Evolutionary conservation across 1,284 basidiomycete genomes (phyloP), one percentile per base, ranked within the genome.

Genomic region (Ganoderma lingzhi): DNA sequence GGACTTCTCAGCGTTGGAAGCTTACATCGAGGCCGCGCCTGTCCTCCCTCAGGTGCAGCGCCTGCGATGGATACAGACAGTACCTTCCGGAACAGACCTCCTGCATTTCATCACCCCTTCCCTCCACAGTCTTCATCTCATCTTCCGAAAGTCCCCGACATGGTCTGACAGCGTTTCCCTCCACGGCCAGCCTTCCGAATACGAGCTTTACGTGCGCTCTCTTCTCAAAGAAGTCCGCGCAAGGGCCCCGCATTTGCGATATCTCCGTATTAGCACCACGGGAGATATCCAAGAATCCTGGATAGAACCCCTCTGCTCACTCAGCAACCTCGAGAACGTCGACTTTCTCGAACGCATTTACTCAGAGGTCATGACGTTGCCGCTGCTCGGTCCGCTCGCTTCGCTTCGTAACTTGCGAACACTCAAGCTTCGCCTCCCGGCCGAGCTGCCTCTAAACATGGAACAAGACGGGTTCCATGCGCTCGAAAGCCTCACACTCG

Each of bases 91-190:
- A 19, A 59, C 39, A 23, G 68, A 70, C n/a, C 59, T 73, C 5
- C 42, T 69, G 2, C 58, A 63, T 4, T 5, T 71, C 55, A 28
- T 70, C 3, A 32, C 70, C 14, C 45, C 68, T 2, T 66, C 68
- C 9, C 66, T 71, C 14, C 64, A 41, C n/a, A 68, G 70, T 37
- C 68, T 71, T 5, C 70, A 73, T 39, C 32, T 73, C 64, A 37
- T 70, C 10, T 70, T 73, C 63, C 58, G 58, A 12, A 55, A 30
- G 19, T 30, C 66, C 6, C 39, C 68, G 12, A 23, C 55, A 5
- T 35, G 59, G 63, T 35, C 42, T 23, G 61, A 55, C 10, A 23
- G 19, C 35, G 41, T 35, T 14, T 19, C 61, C 17, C 15, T 15
- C 0, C 48, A 8, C 39, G n/a, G 48, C 39, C 2, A 8, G 28